Evolutionary conservation across 2,329 filamentous ascomycete genomes (phyloP).

Genomic region (Hawksworthiomyces lignivorus): DNA sequence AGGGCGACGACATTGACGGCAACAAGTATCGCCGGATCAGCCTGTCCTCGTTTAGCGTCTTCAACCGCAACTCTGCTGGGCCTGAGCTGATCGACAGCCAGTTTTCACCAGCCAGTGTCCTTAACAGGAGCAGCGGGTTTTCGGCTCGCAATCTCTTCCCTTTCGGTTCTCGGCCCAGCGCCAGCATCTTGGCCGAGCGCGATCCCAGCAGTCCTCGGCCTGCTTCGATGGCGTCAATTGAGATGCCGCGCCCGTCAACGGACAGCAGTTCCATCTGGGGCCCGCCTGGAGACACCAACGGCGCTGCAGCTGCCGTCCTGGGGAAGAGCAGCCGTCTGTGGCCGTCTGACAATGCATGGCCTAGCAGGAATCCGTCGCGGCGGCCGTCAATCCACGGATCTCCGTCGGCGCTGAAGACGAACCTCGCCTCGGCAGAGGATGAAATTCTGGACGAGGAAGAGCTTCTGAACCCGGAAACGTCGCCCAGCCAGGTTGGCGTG

Average conservation of each 20-base stretch:
- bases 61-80: conserved; percentile 44
- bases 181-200: conserved; percentile 40
- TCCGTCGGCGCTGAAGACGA: conserved; percentile 54
- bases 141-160: conserved; percentile 37
- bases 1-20: conserved; percentile 48
- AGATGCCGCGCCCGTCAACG: conserved; percentile 69
- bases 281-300: conserved; percentile 37
- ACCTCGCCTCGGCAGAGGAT: conserved; percentile 55
- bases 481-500: conserved; percentile 53
- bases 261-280: conserved; percentile 73
- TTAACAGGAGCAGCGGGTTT: conserved; percentile 26
- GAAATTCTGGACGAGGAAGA: conserved; percentile 55
- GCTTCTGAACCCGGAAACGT: conserved; percentile 41
- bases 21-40: conserved; percentile 49
- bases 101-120: conserved; percentile 14
- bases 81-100: conserved; percentile 34
- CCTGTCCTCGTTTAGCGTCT: conserved; percentile 51
- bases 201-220: conserved; percentile 57
- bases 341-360: conserved; percentile 52
- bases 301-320: conserved; percentile 17
- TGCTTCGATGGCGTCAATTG: conserved; percentile 59
- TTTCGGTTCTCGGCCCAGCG: conserved; percentile 42
- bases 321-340: conserved; percentile 54
- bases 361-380: conserved; percentile 63
- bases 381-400: conserved; percentile 76